Evolutionary conservation across 2,329 filamentous ascomycete species (phyloP).

Genomic region (Alternaria sp.): DNA sequence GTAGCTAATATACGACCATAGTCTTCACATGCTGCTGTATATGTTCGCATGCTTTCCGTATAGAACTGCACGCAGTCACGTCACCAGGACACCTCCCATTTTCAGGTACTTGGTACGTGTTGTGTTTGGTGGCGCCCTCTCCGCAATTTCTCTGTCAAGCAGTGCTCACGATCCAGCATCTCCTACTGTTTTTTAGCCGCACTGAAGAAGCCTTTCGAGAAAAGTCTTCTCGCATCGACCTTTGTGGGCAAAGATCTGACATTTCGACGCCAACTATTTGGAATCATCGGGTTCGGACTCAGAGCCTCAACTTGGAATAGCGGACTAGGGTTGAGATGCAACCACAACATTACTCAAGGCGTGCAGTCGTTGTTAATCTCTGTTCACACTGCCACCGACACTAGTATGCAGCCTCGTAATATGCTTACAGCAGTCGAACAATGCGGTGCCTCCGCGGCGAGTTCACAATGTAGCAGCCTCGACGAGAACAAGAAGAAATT

Average conservation of each 20-base stretch:
- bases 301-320: neutral
- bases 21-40: neutral
- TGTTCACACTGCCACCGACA: neutral
- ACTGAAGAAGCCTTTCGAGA: neutral
- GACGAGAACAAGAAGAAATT: neutral
- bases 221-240: neutral
- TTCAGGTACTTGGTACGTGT: neutral
- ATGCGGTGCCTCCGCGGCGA: neutral
- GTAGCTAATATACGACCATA: neutral
- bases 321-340: conserved; percentile 1
- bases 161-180: conserved; percentile 4
- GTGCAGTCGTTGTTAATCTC: conserved; percentile 2
- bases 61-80: neutral
- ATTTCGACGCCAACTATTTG: neutral
- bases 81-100: neutral
- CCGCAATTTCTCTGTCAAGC: conserved; percentile 6
- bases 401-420: conserved; percentile 1
- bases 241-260: neutral
- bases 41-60: neutral
- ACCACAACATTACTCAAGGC: neutral
- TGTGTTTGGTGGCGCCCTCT: neutral
- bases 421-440: neutral
- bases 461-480: neutral
- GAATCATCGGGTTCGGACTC: neutral
- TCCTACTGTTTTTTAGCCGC: conserved; percentile 4